These are phyloP conservation scores for Aristolochia contorta DNA, from an alignment of 164 flowering plant species.

Conservation along the genomic window DNA sequence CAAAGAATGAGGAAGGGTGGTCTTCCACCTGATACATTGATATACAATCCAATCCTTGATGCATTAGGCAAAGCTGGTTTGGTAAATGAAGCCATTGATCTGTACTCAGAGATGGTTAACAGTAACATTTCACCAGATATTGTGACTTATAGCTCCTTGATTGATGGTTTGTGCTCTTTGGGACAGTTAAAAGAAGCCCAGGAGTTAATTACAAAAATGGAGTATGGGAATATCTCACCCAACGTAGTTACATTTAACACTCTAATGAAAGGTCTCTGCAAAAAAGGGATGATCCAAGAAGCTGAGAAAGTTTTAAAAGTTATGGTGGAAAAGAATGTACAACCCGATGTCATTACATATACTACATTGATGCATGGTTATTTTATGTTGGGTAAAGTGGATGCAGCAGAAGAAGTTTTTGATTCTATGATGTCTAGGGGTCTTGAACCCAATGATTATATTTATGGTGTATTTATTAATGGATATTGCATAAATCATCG, in stretches of 20 bases:
- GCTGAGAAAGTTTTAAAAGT: conserved; percentile 1
- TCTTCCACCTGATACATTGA: not conserved
- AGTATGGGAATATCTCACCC: conserved; percentile 1
- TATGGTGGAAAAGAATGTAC: conserved; percentile 3
- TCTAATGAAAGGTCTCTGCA: conserved; percentile 6
- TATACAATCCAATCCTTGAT: not conserved
- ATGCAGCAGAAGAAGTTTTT: conserved; percentile 29
- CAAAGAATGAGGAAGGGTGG: not conserved
- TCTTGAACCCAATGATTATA: conserved; percentile 15
- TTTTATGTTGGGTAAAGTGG: conserved; percentile 7
- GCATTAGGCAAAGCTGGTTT: conserved; percentile 2
- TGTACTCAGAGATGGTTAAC: not conserved
- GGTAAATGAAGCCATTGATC: not conserved
- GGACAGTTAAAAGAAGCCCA: conserved; percentile 6
- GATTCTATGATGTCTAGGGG: conserved; percentile 24
- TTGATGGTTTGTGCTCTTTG: conserved; percentile 4
- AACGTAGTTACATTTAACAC: conserved; percentile 3
- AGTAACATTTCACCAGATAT: conserved; percentile 2
- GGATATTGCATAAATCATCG: conserved; percentile 26
- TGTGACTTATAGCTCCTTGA: conserved; percentile 10
- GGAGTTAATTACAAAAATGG: conserved; percentile 3
- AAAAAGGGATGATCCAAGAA: conserved; percentile 3
- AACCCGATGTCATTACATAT: conserved; percentile 3
- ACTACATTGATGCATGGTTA: conserved; percentile 11
- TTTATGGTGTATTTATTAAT: conserved; percentile 35